These are phyloP conservation scores for Exophiala viscosa DNA, from an alignment of 2,329 filamentous ascomycete species.

Conservation along the genomic window DNA sequence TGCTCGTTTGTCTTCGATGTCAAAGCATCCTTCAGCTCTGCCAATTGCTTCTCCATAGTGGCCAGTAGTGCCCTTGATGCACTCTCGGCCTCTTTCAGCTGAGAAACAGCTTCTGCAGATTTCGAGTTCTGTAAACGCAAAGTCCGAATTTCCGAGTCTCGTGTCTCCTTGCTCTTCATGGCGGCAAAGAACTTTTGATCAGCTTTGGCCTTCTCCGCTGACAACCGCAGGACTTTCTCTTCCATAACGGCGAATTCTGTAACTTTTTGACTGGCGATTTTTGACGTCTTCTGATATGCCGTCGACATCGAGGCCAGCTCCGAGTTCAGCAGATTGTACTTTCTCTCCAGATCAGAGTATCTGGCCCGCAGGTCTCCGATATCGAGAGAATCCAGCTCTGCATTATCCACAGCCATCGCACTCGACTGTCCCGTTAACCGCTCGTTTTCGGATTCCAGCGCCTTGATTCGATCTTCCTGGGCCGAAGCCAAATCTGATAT, in stretches of 20 bases:
- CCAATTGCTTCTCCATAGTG: constrained; percentile 87
- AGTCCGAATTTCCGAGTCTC: constrained; percentile 73
- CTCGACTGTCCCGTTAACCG: constrained; percentile 52
- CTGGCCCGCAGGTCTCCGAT: constrained; percentile 70
- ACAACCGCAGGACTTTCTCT: constrained; percentile 69
- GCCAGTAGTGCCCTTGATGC: constrained; percentile 70
- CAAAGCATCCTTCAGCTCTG: constrained; percentile 76
- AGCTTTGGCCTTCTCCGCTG: constrained; percentile 88
- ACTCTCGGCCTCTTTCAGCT: constrained; percentile 85
- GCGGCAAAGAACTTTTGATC: constrained; percentile 98
- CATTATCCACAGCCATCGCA: constrained; percentile 21
- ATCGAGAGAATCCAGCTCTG: constrained; percentile 43
- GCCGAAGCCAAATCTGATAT: constrained; percentile 76
- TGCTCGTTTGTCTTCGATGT: constrained; percentile 67
- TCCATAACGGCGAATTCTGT: constrained; percentile 71
- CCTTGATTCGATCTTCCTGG: constrained; percentile 73
- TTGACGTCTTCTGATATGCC: constrained; percentile 85
- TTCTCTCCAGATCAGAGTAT: constrained; percentile 69
- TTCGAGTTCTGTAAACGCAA: constrained; percentile 80
- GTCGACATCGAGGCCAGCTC: constrained; percentile 86
- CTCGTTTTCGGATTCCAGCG: constrained; percentile 77
- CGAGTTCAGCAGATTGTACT: constrained; percentile 78
- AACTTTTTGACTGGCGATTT: constrained; percentile 80
- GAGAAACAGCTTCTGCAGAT: constrained; percentile 87
- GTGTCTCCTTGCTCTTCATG: constrained; percentile 86